Base-by-base conservation (phyloP, 352 stramenopile species). In the Phytophthora palmivora region DNA sequence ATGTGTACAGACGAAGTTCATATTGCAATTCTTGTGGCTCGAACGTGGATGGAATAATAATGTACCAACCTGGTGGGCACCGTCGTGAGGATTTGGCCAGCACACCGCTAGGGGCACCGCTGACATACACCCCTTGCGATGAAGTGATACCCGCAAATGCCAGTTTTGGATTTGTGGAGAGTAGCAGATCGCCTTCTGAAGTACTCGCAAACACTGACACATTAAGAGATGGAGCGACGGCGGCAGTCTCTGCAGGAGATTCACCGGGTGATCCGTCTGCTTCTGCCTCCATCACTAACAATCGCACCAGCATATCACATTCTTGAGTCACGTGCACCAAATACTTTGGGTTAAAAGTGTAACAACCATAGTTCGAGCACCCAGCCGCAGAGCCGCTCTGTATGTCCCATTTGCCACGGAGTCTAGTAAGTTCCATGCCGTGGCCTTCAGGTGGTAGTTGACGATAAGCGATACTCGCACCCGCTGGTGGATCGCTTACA, bases 301-400 rank as follows among this genome's bases (percentile, higher is more conserved):
- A 66, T 4, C 83, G 82, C 36, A 68, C 75, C 34, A 93, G 82
- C 11, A 92, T 55, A 8, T 78, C 55, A 18, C 66, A 88, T 26
- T 89, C 73, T 26, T 77, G 67, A 0, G 64, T 55, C 4, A 92
- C 65, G 41, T 83, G 72, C 30, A 94, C 62, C 26, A 95, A 75
- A 54, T 83, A 92, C 57, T 83, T 87, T 19, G 87, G 84, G 59
- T 95, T 94, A 62, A 91, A 89, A 6, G 79, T 91, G 58, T 94
- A 95, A 59, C 84, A 88, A 14, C 84, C 84, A 56, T 89, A 93
- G 59, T 87, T 92, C 6, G 75, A 88, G 52, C 87, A 94, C 2
- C 87, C 84, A 1, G 71, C 82, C 2, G 84, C 84, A 6, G 81
- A 90, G n/a, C 84, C 82, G 22, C 55, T 74, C 33, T 75, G 56